These are phyloP conservation scores for Lignosus rhinocerotis DNA, from an alignment of 1,284 basidiomycete species.

Conservation along the genomic window DNA sequence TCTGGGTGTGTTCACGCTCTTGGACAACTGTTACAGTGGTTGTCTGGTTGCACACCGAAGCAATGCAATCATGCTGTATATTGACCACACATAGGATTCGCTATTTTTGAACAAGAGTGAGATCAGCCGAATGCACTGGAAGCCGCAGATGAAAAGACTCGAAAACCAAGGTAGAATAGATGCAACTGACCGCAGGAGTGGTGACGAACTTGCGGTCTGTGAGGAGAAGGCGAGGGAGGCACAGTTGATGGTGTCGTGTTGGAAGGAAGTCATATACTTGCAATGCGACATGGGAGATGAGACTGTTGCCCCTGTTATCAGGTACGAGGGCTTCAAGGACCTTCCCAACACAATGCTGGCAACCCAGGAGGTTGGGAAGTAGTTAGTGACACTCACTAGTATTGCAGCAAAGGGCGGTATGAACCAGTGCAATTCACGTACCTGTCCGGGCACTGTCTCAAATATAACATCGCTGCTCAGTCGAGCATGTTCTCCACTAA, in stretches of 20 bases:
- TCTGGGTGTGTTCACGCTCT: constrained; percentile 1
- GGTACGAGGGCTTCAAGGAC: background rate
- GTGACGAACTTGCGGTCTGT: background rate
- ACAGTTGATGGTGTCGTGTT: background rate
- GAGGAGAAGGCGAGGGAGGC: background rate
- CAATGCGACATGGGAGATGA: background rate
- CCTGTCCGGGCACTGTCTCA: no score
- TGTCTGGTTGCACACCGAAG: background rate
- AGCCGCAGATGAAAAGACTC: no score
- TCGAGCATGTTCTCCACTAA: no score
- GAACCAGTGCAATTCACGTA: no score
- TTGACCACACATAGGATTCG: constrained; percentile 8
- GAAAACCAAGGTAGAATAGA: background rate
- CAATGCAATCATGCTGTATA: constrained; percentile 18
- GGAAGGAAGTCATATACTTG: background rate
- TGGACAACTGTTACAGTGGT: background rate
- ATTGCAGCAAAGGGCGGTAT: no score
- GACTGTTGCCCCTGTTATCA: background rate
- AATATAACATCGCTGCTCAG: no score
- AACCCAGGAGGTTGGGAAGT: background rate
- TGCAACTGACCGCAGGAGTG: background rate
- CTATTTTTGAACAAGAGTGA: background rate
- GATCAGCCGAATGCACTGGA: no score
- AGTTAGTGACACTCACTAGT: background rate
- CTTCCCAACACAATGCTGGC: background rate